Conservation (phyloP, 2,329 filamentous ascomycete species). For the Madurella fahalii region DNA sequence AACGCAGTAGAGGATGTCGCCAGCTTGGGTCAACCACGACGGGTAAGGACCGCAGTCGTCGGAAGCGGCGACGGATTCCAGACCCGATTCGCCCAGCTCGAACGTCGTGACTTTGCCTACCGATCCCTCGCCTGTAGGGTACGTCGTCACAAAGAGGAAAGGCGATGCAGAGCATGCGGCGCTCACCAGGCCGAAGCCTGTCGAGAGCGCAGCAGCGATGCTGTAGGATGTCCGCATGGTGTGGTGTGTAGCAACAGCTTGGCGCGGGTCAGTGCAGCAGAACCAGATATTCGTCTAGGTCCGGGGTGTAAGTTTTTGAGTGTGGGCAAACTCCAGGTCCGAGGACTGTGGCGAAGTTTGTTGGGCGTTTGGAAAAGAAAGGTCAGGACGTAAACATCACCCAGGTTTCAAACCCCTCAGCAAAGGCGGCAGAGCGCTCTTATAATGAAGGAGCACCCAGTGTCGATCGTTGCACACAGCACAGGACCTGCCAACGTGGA, state of each 20-base stretch:
- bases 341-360: background rate
- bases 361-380: background rate
- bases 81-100: conserved; percentile 25
- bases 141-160: conserved; percentile 14
- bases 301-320: background rate
- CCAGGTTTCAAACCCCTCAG: background rate
- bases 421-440: background rate
- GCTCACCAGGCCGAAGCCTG: conserved; percentile 10
- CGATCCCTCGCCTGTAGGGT: background rate
- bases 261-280: background rate
- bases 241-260: background rate
- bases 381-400: background rate
- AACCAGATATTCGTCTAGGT: background rate
- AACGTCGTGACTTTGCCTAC: conserved; percentile 11
- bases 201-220: conserved; percentile 12
- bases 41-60: conserved; percentile 51
- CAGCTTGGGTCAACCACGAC: conserved; percentile 58
- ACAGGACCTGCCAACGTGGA: background rate
- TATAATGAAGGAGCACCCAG: conserved; percentile 1
- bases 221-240: conserved; percentile 14
- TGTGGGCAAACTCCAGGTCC: no score
- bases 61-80: conserved; percentile 41
- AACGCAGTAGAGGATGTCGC: conserved; percentile 53
- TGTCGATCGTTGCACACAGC: conserved; percentile 11
- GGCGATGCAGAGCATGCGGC: conserved; percentile 8